Evolutionary conservation across 306 rosid species (phyloP).

Genomic region (Dalbergia cultrata): DNA sequence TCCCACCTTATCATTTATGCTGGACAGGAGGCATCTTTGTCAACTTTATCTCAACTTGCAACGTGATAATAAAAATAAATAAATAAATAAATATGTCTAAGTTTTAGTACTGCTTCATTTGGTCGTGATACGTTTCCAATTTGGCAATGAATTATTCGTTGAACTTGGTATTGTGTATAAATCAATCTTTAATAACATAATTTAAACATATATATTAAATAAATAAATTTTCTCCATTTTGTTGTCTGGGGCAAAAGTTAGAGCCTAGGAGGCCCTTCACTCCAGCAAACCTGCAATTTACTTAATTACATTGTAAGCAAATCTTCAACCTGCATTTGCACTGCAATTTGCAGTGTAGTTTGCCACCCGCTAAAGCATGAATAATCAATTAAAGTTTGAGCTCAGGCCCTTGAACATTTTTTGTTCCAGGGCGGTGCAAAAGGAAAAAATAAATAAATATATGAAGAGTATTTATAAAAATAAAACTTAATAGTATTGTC

Average conservation of each 20-base stretch:
- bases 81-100: neutral
- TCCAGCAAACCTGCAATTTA: no score
- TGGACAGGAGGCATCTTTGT: neutral
- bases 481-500: no score
- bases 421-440: no score
- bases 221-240: neutral
- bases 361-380: neutral
- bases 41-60: constrained; percentile 24
- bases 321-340: neutral
- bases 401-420: no score
- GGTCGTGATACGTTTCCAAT: no score
- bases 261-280: no score
- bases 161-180: no score
- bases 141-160: neutral
- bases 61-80: neutral
- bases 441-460: no score
- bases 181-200: no score
- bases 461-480: no score
- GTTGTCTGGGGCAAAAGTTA: no score
- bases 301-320: neutral
- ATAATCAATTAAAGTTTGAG: neutral
- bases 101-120: neutral
- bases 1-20: constrained; percentile 1
- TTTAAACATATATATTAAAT: neutral
- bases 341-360: no score